These are phyloP conservation scores for Trichoderma erinaceum DNA, from an alignment of 495 filamentous ascomycete species.

Conservation along the genomic window DNA sequence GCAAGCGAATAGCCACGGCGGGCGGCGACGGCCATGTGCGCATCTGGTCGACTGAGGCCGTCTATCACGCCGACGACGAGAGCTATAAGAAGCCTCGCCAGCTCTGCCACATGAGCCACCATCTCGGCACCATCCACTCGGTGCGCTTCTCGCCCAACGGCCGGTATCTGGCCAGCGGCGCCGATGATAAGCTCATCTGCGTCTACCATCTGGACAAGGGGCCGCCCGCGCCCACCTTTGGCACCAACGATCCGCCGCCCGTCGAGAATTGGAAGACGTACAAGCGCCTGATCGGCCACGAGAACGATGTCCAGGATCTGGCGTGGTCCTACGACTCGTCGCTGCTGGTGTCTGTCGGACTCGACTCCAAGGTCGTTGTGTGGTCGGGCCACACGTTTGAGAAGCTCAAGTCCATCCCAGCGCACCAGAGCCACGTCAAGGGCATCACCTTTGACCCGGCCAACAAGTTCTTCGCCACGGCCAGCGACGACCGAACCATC, in stretches of 20 bases:
- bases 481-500: conserved; percentile 92
- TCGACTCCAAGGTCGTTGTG: conserved; percentile 96
- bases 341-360: conserved; percentile 87
- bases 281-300: conserved; percentile 87
- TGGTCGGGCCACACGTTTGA: conserved; percentile 98
- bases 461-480: conserved; percentile 98
- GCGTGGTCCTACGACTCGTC: conserved; percentile 96
- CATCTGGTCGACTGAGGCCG: conserved; percentile 94
- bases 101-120: conserved; percentile 94
- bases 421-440: conserved; percentile 96
- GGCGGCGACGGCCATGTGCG: conserved; percentile 96
- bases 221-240: conserved; percentile 67
- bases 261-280: conserved; percentile 96
- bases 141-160: conserved; percentile 93
- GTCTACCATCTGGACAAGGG: conserved; percentile 86
- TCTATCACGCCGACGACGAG: conserved; percentile 68
- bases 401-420: conserved; percentile 84
- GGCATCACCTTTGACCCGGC: conserved; percentile 97
- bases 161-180: conserved; percentile 89
- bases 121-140: conserved; percentile 93
- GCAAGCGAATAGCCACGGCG: conserved; percentile 81
- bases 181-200: conserved; percentile 97
- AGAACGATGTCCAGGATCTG: conserved; percentile 97
- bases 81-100: conserved; percentile 76
- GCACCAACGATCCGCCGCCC: conserved; percentile 86